A percentile compares a stretch with the other conserved stretches of the same genome.
Conservation (phyloP, 2,329 filamentous ascomycete genomes). For the Neodidymelliopsis sp. region DNA sequence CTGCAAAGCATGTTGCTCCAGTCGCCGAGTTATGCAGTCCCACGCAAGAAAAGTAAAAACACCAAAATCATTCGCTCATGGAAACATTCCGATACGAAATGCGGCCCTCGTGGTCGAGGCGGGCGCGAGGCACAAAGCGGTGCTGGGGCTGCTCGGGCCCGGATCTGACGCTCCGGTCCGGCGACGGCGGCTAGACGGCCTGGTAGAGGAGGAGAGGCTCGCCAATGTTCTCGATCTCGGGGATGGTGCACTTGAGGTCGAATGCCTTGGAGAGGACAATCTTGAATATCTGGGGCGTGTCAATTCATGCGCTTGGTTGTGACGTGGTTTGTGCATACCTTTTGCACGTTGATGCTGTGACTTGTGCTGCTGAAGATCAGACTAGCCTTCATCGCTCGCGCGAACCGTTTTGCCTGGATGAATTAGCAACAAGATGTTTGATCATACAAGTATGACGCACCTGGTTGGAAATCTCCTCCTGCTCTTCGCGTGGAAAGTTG, state of each 20-base stretch:
- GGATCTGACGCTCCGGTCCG: constrained; percentile 28
- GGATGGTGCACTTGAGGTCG: constrained; percentile 98
- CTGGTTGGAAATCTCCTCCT: constrained; percentile 98
- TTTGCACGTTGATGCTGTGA: constrained; percentile 99
- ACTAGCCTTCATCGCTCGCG: constrained; percentile 96
- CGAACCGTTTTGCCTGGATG: constrained; percentile 91
- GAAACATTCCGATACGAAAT: constrained; percentile 38
- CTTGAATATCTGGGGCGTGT: constrained; percentile 85
- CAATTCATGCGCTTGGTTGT: constrained; percentile 29
- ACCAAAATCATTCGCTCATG: constrained; percentile 49
- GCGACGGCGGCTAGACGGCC: constrained; percentile 48
- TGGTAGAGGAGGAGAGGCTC: constrained; percentile 91
- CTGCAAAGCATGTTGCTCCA: constrained; percentile 43
- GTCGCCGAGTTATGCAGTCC: constrained; percentile 49
- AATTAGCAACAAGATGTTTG: constrained; percentile 32
- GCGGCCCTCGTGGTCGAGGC: constrained; percentile 10
- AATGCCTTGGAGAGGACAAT: constrained; percentile 99
- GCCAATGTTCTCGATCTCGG: constrained; percentile 97
- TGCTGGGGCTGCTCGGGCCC: no score
- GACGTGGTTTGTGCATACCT: constrained; percentile 65
- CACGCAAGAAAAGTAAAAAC: constrained; percentile 43
- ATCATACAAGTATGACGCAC: constrained; percentile 57
- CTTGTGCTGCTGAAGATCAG: constrained; percentile 99
- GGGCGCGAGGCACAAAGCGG: background rate
- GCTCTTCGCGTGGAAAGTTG: constrained; percentile 95